Conservation (phyloP, 2,329 filamentous ascomycete genomes). For the Monosporascus cannonballus region DNA sequence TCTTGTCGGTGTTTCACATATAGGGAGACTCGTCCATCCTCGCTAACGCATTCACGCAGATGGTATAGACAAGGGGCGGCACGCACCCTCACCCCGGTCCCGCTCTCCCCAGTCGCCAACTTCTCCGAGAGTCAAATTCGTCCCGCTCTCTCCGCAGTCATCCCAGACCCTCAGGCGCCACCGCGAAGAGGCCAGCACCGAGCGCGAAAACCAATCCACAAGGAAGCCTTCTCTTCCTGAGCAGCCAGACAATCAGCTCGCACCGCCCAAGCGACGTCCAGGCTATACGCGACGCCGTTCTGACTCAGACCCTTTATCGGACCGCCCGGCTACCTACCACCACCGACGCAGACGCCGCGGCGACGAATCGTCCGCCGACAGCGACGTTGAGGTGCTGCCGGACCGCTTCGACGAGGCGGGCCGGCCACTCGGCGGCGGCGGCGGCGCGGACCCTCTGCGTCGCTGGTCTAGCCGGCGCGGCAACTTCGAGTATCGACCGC, state of each 20-base stretch:
- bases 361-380: conserved; percentile 9
- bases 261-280: conserved; percentile 1
- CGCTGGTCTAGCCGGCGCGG: conserved; percentile 9
- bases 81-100: not conserved
- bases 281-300: conserved; percentile 12
- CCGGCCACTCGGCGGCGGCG: conserved; percentile 11
- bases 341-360: conserved; percentile 4
- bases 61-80: not conserved
- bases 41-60: not conserved
- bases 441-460: not conserved
- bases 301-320: conserved; percentile 16
- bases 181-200: conserved; percentile 9
- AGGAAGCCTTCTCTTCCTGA: not conserved
- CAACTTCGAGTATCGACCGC: conserved; percentile 16
- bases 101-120: conserved; percentile 4
- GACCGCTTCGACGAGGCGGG: conserved; percentile 24
- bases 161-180: conserved; percentile 21
- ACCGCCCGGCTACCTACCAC: conserved; percentile 7
- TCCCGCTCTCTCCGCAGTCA: conserved; percentile 25
- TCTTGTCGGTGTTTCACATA: too few relatives aligned
- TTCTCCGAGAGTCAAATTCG: conserved; percentile 20
- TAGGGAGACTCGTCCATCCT: not conserved
- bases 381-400: conserved; percentile 24
- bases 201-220: conserved; percentile 1
- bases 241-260: not conserved